A percentile compares a stretch with the other conserved stretches of the same genome.
Conservation (phyloP, 345 rosid species). For the Garcia nutans region DNA sequence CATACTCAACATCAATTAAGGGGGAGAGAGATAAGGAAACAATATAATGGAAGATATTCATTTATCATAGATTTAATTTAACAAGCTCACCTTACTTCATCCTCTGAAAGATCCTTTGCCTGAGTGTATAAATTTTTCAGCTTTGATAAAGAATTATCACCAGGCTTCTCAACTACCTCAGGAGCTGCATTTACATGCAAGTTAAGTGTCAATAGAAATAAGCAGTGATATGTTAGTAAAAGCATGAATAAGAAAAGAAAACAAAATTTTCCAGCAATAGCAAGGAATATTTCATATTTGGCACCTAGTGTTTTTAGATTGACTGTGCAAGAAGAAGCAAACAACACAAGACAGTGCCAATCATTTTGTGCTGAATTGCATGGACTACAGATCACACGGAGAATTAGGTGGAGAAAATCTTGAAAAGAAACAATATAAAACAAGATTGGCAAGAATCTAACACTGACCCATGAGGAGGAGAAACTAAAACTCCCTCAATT, state of each 20-base stretch:
- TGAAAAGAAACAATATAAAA: too few relatives aligned
- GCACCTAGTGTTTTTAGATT: not conserved
- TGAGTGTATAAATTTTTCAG: slow-evolving; percentile 57
- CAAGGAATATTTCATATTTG: not conserved
- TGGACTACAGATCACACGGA: too few relatives aligned
- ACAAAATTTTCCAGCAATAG: not conserved
- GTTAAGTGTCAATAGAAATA: slow-evolving; percentile 16
- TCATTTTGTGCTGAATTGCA: not conserved
- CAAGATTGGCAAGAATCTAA: too few relatives aligned
- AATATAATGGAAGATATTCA: not conserved
- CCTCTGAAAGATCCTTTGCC: slow-evolving; percentile 87
- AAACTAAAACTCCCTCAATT: too few relatives aligned
- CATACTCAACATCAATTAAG: not conserved
- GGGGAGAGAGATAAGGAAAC: not conserved
- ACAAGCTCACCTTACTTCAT: slow-evolving; percentile 61
- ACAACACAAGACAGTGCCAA: too few relatives aligned
- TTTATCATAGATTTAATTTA: not conserved
- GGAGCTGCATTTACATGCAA: slow-evolving; percentile 59
- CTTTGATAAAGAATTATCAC: slow-evolving; percentile 65
- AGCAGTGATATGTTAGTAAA: not conserved
- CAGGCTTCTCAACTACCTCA: slow-evolving; percentile 89
- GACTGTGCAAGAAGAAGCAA: not conserved
- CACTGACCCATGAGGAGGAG: too few relatives aligned
- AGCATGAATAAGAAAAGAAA: slow-evolving; percentile 1
- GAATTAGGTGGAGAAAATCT: too few relatives aligned